Percentiles rank a stretch among this genome's conserved stretches.
Conservation (phyloP, 768 basidiomycete genomes). For the Exidia glandulosa region DNA sequence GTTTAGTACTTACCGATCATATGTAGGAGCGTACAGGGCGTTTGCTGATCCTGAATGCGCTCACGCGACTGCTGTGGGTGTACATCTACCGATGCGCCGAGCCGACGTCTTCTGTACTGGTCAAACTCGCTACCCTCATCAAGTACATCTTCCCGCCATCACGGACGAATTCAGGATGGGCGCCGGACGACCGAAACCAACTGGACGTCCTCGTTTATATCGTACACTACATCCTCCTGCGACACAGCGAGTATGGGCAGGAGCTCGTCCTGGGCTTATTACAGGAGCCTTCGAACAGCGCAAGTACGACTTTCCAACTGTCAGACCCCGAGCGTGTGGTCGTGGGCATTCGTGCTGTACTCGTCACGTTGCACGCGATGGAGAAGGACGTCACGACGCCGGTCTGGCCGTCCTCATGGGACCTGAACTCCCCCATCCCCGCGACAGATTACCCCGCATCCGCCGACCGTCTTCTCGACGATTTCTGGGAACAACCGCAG, state of each 20-base stretch:
- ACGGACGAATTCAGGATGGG: conserved; percentile 18
- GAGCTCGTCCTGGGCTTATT: conserved; percentile 74
- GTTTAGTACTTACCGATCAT: conserved; percentile 5
- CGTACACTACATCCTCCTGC: conserved; percentile 70
- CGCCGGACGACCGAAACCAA: too few relatives aligned
- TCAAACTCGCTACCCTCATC: conserved; percentile 62
- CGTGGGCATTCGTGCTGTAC: conserved; percentile 65
- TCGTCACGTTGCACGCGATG: conserved; percentile 56
- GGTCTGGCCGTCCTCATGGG: conserved; percentile 65
- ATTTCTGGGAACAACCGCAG: conserved; percentile 23
- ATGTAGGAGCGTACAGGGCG: conserved; percentile 69
- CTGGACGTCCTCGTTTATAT: conserved; percentile 69
- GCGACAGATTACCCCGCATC: conserved; percentile 59
- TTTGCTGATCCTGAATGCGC: conserved; percentile 64
- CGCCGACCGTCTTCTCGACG: conserved; percentile 46
- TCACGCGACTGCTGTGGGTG: conserved; percentile 80
- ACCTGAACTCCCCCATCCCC: conserved; percentile 48
- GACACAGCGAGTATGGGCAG: conserved; percentile 75
- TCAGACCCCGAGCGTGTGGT: conserved; percentile 58
- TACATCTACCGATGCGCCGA: conserved; percentile 93
- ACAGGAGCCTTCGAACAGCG: conserved; percentile 49
- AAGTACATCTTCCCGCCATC: conserved; percentile 73
- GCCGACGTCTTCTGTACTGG: conserved; percentile 64
- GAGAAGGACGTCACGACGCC: conserved; percentile 65
- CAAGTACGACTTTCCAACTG: conserved; percentile 25